These are phyloP conservation scores for Cyamopsis tetragonoloba DNA, from an alignment of 306 rosid species.

Conservation along the genomic window DNA sequence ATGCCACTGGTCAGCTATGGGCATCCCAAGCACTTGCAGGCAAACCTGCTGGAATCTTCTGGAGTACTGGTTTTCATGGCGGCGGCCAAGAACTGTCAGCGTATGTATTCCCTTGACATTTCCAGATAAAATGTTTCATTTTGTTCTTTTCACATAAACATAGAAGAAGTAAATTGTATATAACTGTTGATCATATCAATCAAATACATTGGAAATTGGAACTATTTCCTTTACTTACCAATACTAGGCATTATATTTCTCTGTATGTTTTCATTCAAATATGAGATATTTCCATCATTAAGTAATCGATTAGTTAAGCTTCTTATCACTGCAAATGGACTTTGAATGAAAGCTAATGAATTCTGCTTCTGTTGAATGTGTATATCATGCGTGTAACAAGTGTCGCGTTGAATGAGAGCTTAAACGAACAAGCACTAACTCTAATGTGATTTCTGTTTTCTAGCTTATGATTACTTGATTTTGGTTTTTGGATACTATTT, in stretches of 20 bases:
- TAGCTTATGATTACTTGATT: not conserved
- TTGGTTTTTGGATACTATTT: not conserved
- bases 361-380: too few relatives aligned
- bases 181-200: not conserved
- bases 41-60: constrained; percentile 94
- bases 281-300: not conserved
- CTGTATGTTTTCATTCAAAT: not conserved
- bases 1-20: constrained; percentile 67
- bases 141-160: not conserved
- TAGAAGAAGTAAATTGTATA: not conserved
- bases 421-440: too few relatives aligned
- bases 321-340: too few relatives aligned
- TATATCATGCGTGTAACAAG: too few relatives aligned
- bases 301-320: too few relatives aligned
- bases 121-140: not conserved
- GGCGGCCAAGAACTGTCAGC: constrained; percentile 98
- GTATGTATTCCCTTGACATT: constrained; percentile 39
- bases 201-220: too few relatives aligned
- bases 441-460: not conserved
- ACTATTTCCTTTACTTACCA: not conserved
- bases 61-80: constrained; percentile 95
- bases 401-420: too few relatives aligned
- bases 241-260: not conserved
- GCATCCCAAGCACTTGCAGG: constrained; percentile 84
- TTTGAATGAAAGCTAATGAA: too few relatives aligned